Conservation (phyloP, 495 filamentous ascomycete species). For the Antarctomyces pellizariae region DNA sequence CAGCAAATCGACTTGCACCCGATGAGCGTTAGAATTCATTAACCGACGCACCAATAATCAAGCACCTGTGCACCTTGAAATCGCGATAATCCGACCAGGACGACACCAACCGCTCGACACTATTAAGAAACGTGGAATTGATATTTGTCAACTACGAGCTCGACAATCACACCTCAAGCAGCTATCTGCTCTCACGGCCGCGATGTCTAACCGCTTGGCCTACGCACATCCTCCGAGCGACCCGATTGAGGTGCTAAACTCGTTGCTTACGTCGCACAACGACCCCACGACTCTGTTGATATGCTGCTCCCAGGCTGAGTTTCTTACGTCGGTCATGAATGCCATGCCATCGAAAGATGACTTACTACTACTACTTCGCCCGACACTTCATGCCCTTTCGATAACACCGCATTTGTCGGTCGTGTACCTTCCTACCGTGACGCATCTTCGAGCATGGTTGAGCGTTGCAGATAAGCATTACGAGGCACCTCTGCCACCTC, state of each 20-base stretch:
- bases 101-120: not conserved
- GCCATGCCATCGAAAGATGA: slow-evolving; percentile 3
- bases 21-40: no score
- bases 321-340: slow-evolving; percentile 24
- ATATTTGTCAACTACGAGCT: slow-evolving; percentile 1
- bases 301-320: slow-evolving; percentile 39
- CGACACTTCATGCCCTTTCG: slow-evolving; percentile 44
- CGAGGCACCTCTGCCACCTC: not conserved
- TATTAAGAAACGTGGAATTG: not conserved
- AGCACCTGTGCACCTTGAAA: no score
- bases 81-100: no score
- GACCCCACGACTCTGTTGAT: slow-evolving; percentile 39
- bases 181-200: not conserved
- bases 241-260: slow-evolving; percentile 35
- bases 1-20: no score
- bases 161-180: not conserved
- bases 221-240: slow-evolving; percentile 21
- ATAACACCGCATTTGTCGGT: slow-evolving; percentile 41
- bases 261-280: slow-evolving; percentile 30
- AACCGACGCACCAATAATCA: no score
- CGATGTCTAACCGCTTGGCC: slow-evolving; percentile 2
- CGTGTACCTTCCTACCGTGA: slow-evolving; percentile 48
- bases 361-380: slow-evolving; percentile 23
- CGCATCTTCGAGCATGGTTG: slow-evolving; percentile 55
- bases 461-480: slow-evolving; percentile 10